A percentile compares a stretch with the other conserved stretches of the same genome.
Conservation (phyloP, 495 filamentous ascomycete genomes). For the Hypoxylon perforatum region DNA sequence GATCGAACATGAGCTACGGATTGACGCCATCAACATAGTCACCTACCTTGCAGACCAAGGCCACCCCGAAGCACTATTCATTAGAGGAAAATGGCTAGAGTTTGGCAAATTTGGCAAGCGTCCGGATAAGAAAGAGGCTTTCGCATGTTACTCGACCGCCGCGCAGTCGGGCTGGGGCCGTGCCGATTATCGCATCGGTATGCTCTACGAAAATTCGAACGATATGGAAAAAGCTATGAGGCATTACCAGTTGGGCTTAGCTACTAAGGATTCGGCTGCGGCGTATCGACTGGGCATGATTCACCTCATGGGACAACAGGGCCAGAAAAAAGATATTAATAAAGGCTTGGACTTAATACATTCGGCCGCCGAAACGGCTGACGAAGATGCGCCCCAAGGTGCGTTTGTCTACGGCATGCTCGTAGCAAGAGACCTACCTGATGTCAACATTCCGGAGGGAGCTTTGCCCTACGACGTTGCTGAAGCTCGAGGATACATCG, state of each 20-base stretch:
- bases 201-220: slow-evolving; percentile 95
- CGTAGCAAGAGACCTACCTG: slow-evolving; percentile 86
- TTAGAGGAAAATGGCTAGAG: slow-evolving; percentile 96
- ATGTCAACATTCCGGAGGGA: slow-evolving; percentile 79
- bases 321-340: slow-evolving; percentile 81
- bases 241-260: slow-evolving; percentile 85
- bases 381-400: slow-evolving; percentile 97
- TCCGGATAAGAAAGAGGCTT: slow-evolving; percentile 94
- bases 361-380: slow-evolving; percentile 84
- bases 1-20: slow-evolving; percentile 84
- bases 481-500: slow-evolving; percentile 85
- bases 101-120: slow-evolving; percentile 94
- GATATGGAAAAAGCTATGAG: slow-evolving; percentile 89
- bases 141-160: slow-evolving; percentile 83
- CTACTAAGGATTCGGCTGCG: slow-evolving; percentile 86
- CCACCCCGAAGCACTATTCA: slow-evolving; percentile 94
- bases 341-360: slow-evolving; percentile 84
- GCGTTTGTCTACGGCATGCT: slow-evolving; percentile 98
- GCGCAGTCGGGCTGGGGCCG: slow-evolving; percentile 91
- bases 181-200: slow-evolving; percentile 96
- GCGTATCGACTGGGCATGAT: slow-evolving; percentile 98
- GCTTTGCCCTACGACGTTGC: slow-evolving; percentile 79
- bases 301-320: slow-evolving; percentile 92
- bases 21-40: slow-evolving; percentile 92
- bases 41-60: slow-evolving; percentile 88